Evolutionary conservation across 441 rosid genomes (phyloP), one percentile per base, ranked within the genome.

Genomic region (Eruca vesicaria): DNA sequence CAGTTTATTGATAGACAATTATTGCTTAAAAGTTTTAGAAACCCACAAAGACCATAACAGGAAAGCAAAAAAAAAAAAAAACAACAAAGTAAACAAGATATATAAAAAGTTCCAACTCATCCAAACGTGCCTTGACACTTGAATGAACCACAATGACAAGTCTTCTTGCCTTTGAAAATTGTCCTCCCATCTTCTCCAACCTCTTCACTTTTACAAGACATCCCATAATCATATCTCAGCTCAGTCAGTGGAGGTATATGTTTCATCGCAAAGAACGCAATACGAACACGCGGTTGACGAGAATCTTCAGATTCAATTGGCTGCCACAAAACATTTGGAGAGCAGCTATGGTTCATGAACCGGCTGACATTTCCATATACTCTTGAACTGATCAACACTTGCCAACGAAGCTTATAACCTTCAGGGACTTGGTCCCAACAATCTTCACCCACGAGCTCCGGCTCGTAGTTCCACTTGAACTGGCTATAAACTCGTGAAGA

Each of bases 281-380:
- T 75, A 15, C 77, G 79, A 33, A 72, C 48, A 70, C 12, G 67
- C 38, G 33, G 48, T 9, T 58, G 57, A 19, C 11, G 33, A 5
- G 74, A 62, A 7, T 59, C 11, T 52, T 71, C 78, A 50, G 8
- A 60, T 7, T 72, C 38, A 58, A 86, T 33, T 5, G 79, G 86
- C 74, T 86, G 88, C 87, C 90, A 86, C 33, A 79, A 72, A 23
- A 86, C 83, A 73, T 80, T 86, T 0, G 86, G 83, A 9, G 74
- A 57, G 73, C 90, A 83, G 58, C 88, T 83, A n/a, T 86, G 86
- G 48, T 86, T 86, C 78, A 86, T 80, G 52, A 86, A 84, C 53
- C 86, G 74, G 62, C 82, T 83, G 4, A 84, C 84, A 36, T 86
- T 86, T 0, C 87, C 90, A 18, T 11, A 9, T 2, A 32, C 50